Evolutionary conservation across 148 eudicot genomes (phyloP).

Genomic region (Rhododendron griersonianum): DNA sequence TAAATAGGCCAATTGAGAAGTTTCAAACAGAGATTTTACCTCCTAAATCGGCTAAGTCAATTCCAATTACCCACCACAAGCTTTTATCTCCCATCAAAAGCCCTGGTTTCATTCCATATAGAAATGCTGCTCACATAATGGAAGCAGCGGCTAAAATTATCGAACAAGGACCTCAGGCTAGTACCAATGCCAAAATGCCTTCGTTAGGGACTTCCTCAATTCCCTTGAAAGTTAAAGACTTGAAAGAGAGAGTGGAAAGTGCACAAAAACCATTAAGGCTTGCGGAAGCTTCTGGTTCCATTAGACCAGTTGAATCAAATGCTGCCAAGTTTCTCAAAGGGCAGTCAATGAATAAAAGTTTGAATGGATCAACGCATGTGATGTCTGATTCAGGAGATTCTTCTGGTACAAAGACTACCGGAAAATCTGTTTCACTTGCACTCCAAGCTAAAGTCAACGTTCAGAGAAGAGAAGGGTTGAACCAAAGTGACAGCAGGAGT

Average conservation of each 20-base stretch:
- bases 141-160: constrained; percentile 88
- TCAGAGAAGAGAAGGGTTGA: constrained; percentile 74
- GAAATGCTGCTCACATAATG: constrained; percentile 79
- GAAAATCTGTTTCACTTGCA: constrained; percentile 85
- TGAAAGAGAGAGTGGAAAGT: constrained; percentile 61
- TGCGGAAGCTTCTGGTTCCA: constrained; percentile 29
- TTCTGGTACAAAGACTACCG: constrained; percentile 40
- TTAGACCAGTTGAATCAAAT: constrained; percentile 50
- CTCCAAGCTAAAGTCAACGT: constrained; percentile 94
- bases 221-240: constrained; percentile 61
- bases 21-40: constrained; percentile 84
- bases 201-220: constrained; percentile 52
- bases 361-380: constrained; percentile 43
- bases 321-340: constrained; percentile 56
- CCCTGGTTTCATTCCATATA: constrained; percentile 52
- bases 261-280: constrained; percentile 40
- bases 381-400: constrained; percentile 39
- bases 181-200: constrained; percentile 46
- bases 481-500: constrained; percentile 26
- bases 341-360: constrained; percentile 57
- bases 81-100: constrained; percentile 92
- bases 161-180: constrained; percentile 51
- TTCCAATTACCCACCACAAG: constrained; percentile 82
- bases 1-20: constrained; percentile 66
- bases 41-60: constrained; percentile 82